Base-by-base conservation (phyloP, 1,139 yeast genomes). In the Zygosaccharomyces sapae region DNA sequence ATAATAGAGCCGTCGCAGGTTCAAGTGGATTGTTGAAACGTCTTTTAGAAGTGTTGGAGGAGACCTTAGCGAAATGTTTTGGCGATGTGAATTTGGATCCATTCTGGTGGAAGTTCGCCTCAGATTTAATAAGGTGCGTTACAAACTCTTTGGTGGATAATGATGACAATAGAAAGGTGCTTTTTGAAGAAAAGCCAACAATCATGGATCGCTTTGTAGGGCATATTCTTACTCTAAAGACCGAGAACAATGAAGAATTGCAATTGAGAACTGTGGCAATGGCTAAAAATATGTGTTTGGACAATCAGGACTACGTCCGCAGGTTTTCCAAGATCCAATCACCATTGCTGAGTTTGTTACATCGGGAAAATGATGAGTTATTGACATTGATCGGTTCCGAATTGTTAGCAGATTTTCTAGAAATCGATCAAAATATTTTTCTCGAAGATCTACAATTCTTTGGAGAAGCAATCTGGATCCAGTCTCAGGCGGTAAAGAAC, bases 91-190 rank as follows among this genome's bases (percentile, higher is more conserved):
- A 36, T n/a, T n/a, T n/a, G n/a, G n/a, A n/a, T n/a, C n/a, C 43
- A 3, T 46, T 52, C 9, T 57, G 51, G 46, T 48, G 54, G 33
- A 51, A 49, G 27, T 20, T 65, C 30, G 45, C 52, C 9, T 60
- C 65, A 9, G 67, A 63, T 45, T 19, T 63, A 29, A 51, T 59
- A 2, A 57, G 68, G 46, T 62, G 66, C 42, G 44, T 63, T 5
- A 68, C 68, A 0, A 65, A 65, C 47, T 42, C 59, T 25, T 40
- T 66, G 16, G 62, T 61, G 1, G 68, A 66, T 47, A 61, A 63
- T 43, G 62, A 63, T 44, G 37, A 30, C 1, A 66, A 66, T 38
- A 52, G 69, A 33, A 43, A 49, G 12, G 35, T 55, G 10, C 44
- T 62, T 12, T 27, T 54, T 10, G 49, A 50, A 3, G 44, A 46